These are phyloP conservation scores for Arthroderma sp. DNA, from an alignment of 2,329 filamentous ascomycete genomes.

Conservation along the genomic window DNA sequence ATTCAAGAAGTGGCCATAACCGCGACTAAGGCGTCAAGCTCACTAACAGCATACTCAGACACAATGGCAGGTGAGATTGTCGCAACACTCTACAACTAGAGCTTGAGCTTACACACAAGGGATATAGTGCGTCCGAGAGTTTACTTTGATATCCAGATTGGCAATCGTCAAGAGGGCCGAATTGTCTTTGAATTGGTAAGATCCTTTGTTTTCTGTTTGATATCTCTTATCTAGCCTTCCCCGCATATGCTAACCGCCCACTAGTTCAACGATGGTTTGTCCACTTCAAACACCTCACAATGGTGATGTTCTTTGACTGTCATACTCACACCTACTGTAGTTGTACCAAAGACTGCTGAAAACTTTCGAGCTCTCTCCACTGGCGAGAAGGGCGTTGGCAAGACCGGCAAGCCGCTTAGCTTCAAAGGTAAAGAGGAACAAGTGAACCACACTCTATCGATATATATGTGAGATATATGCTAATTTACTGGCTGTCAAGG, in stretches of 20 bases:
- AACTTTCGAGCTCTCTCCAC: slow-evolving; percentile 83
- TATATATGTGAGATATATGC: no score
- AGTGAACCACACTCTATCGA: neutral
- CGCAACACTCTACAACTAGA: no score
- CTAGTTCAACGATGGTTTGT: slow-evolving; percentile 36
- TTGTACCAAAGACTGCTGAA: slow-evolving; percentile 70
- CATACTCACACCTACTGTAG: slow-evolving; percentile 3
- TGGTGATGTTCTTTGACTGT: slow-evolving; percentile 33
- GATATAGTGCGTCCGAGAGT: slow-evolving; percentile 63
- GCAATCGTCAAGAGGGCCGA: slow-evolving; percentile 57
- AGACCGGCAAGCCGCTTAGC: slow-evolving; percentile 70
- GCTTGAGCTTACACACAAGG: no score
- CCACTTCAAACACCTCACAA: slow-evolving; percentile 13
- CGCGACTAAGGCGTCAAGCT: no score
- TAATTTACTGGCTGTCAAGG: no score
- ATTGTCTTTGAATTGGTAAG: slow-evolving; percentile 73
- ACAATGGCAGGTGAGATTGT: no score
- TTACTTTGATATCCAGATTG: slow-evolving; percentile 87
- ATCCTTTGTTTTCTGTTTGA: slow-evolving; percentile 8
- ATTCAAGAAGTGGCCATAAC: no score
- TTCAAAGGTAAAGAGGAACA: slow-evolving; percentile 52
- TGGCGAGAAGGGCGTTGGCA: slow-evolving; percentile 64
- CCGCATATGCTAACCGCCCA: slow-evolving; percentile 1
- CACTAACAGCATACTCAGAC: no score
- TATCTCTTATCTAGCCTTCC: neutral